These are phyloP conservation scores for Linderina pennispora DNA, from an alignment of 192 early-diverging fungal genomes.

Conservation along the genomic window DNA sequence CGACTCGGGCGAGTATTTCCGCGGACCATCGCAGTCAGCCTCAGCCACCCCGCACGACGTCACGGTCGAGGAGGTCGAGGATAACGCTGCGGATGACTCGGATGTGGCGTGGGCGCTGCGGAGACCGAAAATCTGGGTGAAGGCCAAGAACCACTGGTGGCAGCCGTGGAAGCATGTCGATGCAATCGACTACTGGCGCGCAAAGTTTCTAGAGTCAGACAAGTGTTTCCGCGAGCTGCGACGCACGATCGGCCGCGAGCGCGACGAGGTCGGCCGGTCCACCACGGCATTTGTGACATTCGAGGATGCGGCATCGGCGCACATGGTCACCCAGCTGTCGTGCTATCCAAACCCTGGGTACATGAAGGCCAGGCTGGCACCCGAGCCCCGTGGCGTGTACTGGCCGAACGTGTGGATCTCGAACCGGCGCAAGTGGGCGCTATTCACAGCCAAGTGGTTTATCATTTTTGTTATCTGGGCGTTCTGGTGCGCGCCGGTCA, in stretches of 20 bases:
- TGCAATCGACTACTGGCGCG: slow-evolving; percentile 57
- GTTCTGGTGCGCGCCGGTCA: slow-evolving; percentile 72
- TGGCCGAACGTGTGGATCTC: slow-evolving; percentile 71
- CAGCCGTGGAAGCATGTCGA: slow-evolving; percentile 58
- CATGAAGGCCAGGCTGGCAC: slow-evolving; percentile 56
- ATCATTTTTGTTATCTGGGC: slow-evolving; percentile 62
- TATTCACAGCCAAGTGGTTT: slow-evolving; percentile 48
- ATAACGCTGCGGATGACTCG: neutral
- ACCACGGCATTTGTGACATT: slow-evolving; percentile 78
- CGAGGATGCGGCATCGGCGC: slow-evolving; percentile 62
- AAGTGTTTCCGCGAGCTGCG: slow-evolving; percentile 44
- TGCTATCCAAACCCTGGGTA: slow-evolving; percentile 59
- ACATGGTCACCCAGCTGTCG: slow-evolving; percentile 60
- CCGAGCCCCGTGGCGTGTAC: slow-evolving; percentile 69
- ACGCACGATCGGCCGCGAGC: slow-evolving; percentile 5
- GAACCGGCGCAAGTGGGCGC: slow-evolving; percentile 46
- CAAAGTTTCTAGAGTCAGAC: slow-evolving; percentile 53
- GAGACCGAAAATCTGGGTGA: slow-evolving; percentile 24
- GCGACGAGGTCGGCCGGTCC: slow-evolving; percentile 19
- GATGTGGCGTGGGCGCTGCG: neutral
- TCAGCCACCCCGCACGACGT: no score
- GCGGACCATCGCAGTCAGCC: no score
- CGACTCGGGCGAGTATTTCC: no score
- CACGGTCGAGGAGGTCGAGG: neutral
- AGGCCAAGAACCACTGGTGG: slow-evolving; percentile 30